These are phyloP conservation scores for Phytophthora capsici DNA, from an alignment of 352 stramenopile species.

Conservation along the genomic window DNA sequence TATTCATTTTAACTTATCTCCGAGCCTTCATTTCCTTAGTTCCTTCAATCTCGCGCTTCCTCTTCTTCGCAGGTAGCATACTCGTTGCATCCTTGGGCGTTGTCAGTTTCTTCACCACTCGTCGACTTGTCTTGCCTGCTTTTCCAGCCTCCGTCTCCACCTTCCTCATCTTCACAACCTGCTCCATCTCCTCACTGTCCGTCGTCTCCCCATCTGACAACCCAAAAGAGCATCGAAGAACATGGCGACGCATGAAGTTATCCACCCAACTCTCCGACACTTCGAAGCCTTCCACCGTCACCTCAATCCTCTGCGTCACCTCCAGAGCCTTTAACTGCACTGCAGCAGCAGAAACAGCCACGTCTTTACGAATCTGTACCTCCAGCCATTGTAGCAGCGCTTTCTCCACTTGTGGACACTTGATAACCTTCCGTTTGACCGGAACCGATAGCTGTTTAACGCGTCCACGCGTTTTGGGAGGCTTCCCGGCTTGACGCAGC, in stretches of 20 bases:
- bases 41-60: conserved; percentile 20
- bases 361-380: conserved; percentile 28
- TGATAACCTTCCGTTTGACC: conserved; percentile 56
- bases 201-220: conserved; percentile 32
- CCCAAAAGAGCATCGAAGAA: conserved; percentile 36
- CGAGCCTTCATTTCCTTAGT: conserved; percentile 9
- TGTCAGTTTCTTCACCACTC: conserved; percentile 7
- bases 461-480: conserved; percentile 41
- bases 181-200: conserved; percentile 12
- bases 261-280: conserved; percentile 41
- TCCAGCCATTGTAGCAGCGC: conserved; percentile 72
- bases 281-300: conserved; percentile 24
- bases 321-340: conserved; percentile 25
- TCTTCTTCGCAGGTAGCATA: conserved; percentile 17
- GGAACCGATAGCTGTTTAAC: conserved; percentile 41
- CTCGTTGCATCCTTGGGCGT: conserved; percentile 11
- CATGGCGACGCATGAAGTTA: conserved; percentile 31
- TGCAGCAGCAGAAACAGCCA: conserved; percentile 19
- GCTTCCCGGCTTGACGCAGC: conserved; percentile 61
- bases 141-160: neutral
- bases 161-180: conserved; percentile 10
- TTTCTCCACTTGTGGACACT: conserved; percentile 69
- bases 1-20: conserved; percentile 20
- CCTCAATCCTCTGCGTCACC: conserved; percentile 16
- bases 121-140: conserved; percentile 25